A percentile compares a stretch with the other conserved stretches of the same genome.
phyloP scores from a whole-genome alignment of 2,329 filamentous ascomycete genomes.

The Aureobasidium sp. region DNA sequence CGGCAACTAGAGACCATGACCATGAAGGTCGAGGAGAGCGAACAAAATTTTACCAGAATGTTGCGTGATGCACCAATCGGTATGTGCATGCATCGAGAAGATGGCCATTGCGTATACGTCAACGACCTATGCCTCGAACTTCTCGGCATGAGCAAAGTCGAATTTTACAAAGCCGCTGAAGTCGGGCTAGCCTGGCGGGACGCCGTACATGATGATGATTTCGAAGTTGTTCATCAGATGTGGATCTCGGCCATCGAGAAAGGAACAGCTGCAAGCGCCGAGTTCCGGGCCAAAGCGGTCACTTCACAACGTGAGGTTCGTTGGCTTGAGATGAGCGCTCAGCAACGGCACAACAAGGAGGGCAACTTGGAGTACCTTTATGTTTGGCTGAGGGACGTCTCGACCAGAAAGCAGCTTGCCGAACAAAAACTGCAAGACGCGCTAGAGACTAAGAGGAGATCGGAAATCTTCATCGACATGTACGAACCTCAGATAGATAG shows the following conservation, averaged over 20 bases:
- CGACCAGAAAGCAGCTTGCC: constrained; percentile 10
- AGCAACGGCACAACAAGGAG: neutral
- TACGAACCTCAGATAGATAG: neutral
- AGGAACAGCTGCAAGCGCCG: neutral
- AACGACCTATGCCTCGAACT: constrained; percentile 34
- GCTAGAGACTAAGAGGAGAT: constrained; percentile 27
- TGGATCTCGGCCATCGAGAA: neutral
- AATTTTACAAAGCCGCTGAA: constrained; percentile 10
- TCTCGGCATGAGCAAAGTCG: constrained; percentile 20
- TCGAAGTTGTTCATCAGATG: neutral
- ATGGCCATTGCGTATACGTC: constrained; percentile 29
- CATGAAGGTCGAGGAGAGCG: constrained; percentile 26
- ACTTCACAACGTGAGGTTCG: neutral
- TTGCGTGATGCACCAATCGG: constrained; percentile 31
- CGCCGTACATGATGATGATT: constrained; percentile 1
- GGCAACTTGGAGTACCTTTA: neutral
- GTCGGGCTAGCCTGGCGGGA: constrained; percentile 18
- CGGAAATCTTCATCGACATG: constrained; percentile 25
- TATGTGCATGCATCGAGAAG: constrained; percentile 20
- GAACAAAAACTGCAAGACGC: constrained; percentile 25
- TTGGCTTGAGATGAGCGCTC: neutral
- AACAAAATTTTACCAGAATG: constrained; percentile 32
- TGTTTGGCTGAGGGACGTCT: neutral
- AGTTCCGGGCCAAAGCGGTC: neutral
- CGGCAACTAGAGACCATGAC: constrained; percentile 26